Percentiles rank a stretch among this genome's conserved stretches.
Evolutionary conservation across 2,329 filamentous ascomycete species (phyloP).

Genomic region (Sporothrix phasma): DNA sequence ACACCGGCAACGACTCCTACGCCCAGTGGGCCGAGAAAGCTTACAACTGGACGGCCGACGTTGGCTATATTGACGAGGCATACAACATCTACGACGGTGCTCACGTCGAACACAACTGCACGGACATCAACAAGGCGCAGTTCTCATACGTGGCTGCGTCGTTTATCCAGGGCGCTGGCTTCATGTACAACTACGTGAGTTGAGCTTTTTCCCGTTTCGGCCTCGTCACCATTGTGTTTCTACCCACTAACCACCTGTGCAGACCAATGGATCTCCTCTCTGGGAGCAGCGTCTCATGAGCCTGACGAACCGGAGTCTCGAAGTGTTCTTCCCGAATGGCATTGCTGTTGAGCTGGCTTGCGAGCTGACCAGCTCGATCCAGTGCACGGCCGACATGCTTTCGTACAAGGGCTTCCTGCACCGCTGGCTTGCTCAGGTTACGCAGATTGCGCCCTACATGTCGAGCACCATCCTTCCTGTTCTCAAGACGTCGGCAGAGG

Average conservation of each 20-base stretch:
- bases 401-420: conserved; percentile 63
- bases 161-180: conserved; percentile 52
- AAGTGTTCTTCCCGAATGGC: conserved; percentile 45
- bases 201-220: conserved; percentile 24
- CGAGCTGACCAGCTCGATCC: conserved; percentile 35
- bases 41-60: conserved; percentile 49
- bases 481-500: conserved; percentile 46
- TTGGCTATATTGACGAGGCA: conserved; percentile 50
- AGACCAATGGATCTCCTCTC: conserved; percentile 39
- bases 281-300: conserved; percentile 50
- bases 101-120: conserved; percentile 49
- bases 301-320: conserved; percentile 41
- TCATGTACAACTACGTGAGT: conserved; percentile 56
- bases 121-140: conserved; percentile 49
- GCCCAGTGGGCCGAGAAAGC: conserved; percentile 49
- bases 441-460: conserved; percentile 53
- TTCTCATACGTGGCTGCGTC: conserved; percentile 59
- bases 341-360: conserved; percentile 59
- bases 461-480: conserved; percentile 44
- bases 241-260: conserved; percentile 4
- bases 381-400: conserved; percentile 62
- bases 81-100: conserved; percentile 54
- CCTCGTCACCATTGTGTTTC: background rate
- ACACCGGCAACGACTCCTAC: conserved; percentile 58
- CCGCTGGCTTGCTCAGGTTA: conserved; percentile 52